A percentile compares a stretch with the other conserved stretches of the same genome.
phyloP scores from a whole-genome alignment of 352 stramenopile species.

The Phytopythium helicoides region DNA sequence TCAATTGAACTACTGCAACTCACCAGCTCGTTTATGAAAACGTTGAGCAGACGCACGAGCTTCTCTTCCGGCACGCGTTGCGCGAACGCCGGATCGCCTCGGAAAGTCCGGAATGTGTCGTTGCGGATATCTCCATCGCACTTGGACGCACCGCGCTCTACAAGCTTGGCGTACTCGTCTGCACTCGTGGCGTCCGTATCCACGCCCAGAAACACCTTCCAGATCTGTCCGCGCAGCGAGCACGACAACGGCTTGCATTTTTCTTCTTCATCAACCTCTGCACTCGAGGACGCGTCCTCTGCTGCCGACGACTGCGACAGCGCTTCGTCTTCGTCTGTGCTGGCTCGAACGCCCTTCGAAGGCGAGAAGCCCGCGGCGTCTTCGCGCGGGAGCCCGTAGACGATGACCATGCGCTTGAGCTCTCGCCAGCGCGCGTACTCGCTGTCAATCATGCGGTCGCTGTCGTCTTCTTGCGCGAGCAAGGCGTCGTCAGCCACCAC shows the following conservation, averaged over 20 bases:
- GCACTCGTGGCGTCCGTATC: constrained; percentile 50
- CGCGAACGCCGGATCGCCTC: constrained; percentile 84
- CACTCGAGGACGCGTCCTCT: neutral
- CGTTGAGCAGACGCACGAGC: constrained; percentile 89
- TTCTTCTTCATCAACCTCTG: neutral
- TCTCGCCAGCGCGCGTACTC: constrained; percentile 80
- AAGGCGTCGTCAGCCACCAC: neutral
- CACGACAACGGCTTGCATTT: constrained; percentile 17
- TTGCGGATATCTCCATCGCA: constrained; percentile 90
- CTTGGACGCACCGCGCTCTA: constrained; percentile 68
- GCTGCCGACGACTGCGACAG: neutral
- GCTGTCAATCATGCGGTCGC: constrained; percentile 35
- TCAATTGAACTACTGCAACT: neutral
- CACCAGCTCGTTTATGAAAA: constrained; percentile 88
- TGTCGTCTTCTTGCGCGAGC: constrained; percentile 22
- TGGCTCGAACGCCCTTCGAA: neutral
- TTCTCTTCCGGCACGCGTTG: constrained; percentile 89
- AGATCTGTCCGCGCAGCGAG: constrained; percentile 82
- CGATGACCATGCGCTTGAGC: constrained; percentile 80
- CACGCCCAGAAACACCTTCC: constrained; percentile 88
- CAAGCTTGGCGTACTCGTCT: constrained; percentile 61
- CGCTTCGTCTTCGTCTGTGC: constrained; percentile 9
- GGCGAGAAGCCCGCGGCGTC: constrained; percentile 15
- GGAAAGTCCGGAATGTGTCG: constrained; percentile 92
- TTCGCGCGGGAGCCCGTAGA: constrained; percentile 65